These are phyloP conservation scores for Delphinella strobiligena DNA, from an alignment of 2,329 filamentous ascomycete genomes.

Conservation along the genomic window DNA sequence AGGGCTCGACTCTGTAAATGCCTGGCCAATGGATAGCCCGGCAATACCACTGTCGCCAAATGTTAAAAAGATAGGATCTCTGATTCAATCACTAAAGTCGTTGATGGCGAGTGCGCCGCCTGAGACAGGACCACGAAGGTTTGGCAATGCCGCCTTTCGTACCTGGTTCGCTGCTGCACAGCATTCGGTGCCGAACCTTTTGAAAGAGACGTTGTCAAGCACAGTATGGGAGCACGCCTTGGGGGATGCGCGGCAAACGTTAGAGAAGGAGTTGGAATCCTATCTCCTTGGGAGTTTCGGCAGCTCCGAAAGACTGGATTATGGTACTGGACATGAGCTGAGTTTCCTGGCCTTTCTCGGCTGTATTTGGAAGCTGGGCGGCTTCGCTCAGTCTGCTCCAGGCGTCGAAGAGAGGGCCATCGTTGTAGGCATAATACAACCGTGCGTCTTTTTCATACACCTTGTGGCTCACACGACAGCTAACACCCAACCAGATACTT, in stretches of 20 bases:
- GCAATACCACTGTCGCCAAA: conserved; percentile 40
- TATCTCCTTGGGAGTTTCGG: conserved; percentile 84
- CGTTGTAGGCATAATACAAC: conserved; percentile 71
- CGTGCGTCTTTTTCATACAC: conserved; percentile 41
- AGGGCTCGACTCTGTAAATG: conserved; percentile 32
- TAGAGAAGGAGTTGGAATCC: conserved; percentile 55
- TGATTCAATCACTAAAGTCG: conserved; percentile 52
- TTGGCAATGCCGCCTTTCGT: conserved; percentile 84
- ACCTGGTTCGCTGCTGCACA: conserved; percentile 67
- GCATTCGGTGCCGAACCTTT: conserved; percentile 42
- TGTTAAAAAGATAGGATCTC: conserved; percentile 50
- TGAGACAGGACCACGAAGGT: conserved; percentile 72
- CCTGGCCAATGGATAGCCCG: conserved; percentile 37
- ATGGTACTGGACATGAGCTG: conserved; percentile 90
- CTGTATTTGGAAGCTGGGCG: conserved; percentile 79
- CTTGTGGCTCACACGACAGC: background rate
- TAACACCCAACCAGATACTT: conserved; percentile 51
- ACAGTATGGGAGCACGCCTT: conserved; percentile 29
- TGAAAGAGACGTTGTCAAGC: conserved; percentile 44
- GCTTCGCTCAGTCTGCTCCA: conserved; percentile 49
- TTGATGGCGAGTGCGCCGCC: conserved; percentile 72
- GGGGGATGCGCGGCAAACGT: conserved; percentile 15
- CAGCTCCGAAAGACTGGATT: conserved; percentile 79
- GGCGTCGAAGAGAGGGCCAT: conserved; percentile 62
- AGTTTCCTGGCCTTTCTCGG: conserved; percentile 89